These are phyloP conservation scores for Phytopythium montanum DNA, from an alignment of 352 stramenopile genomes.

Conservation along the genomic window DNA sequence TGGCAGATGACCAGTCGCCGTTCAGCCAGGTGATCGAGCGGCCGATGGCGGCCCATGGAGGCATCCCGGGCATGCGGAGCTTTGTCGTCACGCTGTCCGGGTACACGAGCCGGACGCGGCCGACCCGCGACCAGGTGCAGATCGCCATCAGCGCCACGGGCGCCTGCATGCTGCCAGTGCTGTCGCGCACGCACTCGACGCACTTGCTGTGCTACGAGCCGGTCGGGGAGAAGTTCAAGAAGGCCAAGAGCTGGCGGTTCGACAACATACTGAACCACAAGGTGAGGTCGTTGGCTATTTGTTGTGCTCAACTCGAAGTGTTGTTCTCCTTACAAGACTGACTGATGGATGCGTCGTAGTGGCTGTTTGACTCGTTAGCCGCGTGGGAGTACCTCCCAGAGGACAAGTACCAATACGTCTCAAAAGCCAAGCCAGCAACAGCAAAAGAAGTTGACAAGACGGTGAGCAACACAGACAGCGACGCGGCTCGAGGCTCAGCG, in stretches of 20 bases:
- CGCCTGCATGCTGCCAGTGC: conserved; percentile 79
- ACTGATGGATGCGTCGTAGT: conserved; percentile 31
- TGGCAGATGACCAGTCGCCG: conserved; percentile 14
- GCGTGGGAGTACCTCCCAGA: conserved; percentile 67
- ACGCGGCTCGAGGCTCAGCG: conserved; percentile 4
- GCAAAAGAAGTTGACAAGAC: conserved; percentile 15
- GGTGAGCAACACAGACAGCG: conserved; percentile 18
- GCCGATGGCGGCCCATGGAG: conserved; percentile 59
- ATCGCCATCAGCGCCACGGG: conserved; percentile 79
- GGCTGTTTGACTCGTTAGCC: conserved; percentile 67
- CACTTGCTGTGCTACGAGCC: conserved; percentile 78
- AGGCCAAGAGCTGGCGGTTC: conserved; percentile 76
- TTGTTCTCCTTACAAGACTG: not conserved
- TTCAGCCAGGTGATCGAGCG: conserved; percentile 54
- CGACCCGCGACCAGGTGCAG: conserved; percentile 79
- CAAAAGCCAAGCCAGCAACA: conserved; percentile 16
- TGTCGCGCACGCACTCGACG: conserved; percentile 79
- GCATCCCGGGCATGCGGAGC: conserved; percentile 69
- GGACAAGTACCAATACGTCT: conserved; percentile 40
- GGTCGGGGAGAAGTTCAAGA: conserved; percentile 84
- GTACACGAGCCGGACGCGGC: conserved; percentile 70
- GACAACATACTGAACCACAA: conserved; percentile 78
- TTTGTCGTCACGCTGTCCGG: conserved; percentile 84
- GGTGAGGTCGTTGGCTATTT: conserved; percentile 31
- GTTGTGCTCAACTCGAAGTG: not conserved